A percentile compares a stretch with the other conserved stretches of the same genome.
Conservation (phyloP, 495 filamentous ascomycete genomes). For the Hypoxylon lenormandii region DNA sequence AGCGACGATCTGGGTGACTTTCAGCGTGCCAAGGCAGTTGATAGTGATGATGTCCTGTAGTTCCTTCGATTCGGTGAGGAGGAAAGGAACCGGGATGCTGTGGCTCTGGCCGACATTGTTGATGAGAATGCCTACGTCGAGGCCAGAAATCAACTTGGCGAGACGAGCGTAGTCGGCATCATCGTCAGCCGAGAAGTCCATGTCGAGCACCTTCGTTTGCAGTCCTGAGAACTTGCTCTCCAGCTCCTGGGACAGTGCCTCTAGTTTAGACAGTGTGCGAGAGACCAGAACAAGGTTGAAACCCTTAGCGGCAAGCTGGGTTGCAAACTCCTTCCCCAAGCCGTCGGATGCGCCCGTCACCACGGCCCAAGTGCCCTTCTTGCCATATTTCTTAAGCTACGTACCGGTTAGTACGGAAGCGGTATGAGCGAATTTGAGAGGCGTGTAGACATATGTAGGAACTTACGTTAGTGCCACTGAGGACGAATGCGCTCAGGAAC, state of each 20-base stretch:
- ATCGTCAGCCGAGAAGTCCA: slow-evolving; percentile 87
- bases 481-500: slow-evolving; percentile 78
- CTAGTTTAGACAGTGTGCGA: slow-evolving; percentile 89
- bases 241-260: slow-evolving; percentile 79
- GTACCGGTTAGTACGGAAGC: slow-evolving; percentile 15
- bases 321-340: slow-evolving; percentile 94
- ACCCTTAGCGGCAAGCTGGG: slow-evolving; percentile 87
- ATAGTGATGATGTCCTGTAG: slow-evolving; percentile 90
- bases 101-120: slow-evolving; percentile 98
- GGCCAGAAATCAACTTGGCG: slow-evolving; percentile 70
- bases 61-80: slow-evolving; percentile 79
- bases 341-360: slow-evolving; percentile 97
- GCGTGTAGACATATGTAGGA: neutral
- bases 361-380: slow-evolving; percentile 91
- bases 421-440: neutral
- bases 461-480: slow-evolving; percentile 71
- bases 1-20: slow-evolving; percentile 83
- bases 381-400: slow-evolving; percentile 89
- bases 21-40: slow-evolving; percentile 90
- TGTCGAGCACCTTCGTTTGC: slow-evolving; percentile 79
- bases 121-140: slow-evolving; percentile 88
- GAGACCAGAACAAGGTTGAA: slow-evolving; percentile 95
- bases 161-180: slow-evolving; percentile 81
- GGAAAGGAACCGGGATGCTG: slow-evolving; percentile 89
- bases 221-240: slow-evolving; percentile 71